These are phyloP conservation scores for Podila horticola DNA, from an alignment of 192 early-diverging fungal species.

Conservation along the genomic window DNA sequence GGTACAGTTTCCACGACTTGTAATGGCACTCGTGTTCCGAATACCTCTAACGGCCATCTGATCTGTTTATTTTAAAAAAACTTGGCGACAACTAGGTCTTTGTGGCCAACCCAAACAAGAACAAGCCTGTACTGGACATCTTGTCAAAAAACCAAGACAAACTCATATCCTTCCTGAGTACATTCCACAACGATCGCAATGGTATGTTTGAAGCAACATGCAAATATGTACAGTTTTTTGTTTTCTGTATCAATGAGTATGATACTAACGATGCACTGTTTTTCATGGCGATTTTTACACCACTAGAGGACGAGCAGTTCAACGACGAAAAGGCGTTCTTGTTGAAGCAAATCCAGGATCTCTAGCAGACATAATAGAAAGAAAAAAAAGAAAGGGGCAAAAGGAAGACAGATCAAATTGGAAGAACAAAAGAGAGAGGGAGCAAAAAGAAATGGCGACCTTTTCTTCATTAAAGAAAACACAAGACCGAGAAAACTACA, in stretches of 20 bases:
- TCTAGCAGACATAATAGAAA: constrained; percentile 10
- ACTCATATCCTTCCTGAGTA: constrained; percentile 85
- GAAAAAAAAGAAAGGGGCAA: background rate
- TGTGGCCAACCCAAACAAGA: constrained; percentile 98
- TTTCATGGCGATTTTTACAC: background rate
- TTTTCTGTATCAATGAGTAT: background rate
- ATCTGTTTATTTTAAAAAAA: background rate
- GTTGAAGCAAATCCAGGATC: constrained; percentile 85
- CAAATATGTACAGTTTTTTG: background rate
- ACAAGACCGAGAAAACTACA: background rate
- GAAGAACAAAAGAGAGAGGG: background rate
- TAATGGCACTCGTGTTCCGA: background rate
- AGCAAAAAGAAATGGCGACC: background rate
- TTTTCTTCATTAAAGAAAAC: background rate
- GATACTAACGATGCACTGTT: background rate
- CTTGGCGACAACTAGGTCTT: constrained; percentile 73
- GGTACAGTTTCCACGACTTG: constrained; percentile 55
- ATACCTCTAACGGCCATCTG: background rate
- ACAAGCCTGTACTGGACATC: constrained; percentile 91
- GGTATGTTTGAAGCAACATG: constrained; percentile 59
- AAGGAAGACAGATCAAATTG: background rate
- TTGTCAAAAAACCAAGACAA: constrained; percentile 92
- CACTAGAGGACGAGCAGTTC: constrained; percentile 96
- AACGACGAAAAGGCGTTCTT: constrained; percentile 98
- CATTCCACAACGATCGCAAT: constrained; percentile 96